phyloP scores from a whole-genome alignment of 2,329 filamentous ascomycete species.

The Furcasterigmium furcatum region DNA sequence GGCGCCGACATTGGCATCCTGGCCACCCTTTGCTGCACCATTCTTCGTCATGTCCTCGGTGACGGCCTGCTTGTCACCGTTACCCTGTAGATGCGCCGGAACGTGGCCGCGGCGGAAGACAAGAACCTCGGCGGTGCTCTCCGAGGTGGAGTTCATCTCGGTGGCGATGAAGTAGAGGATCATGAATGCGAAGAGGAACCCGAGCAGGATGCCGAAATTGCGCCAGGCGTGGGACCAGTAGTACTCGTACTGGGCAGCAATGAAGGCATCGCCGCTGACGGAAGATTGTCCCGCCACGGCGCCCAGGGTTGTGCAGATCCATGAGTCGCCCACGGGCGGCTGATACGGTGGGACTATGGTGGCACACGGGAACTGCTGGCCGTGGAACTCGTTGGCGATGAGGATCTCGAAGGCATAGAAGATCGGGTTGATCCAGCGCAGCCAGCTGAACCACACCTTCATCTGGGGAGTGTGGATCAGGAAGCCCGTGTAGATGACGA shows the following conservation, averaged over 20 bases:
- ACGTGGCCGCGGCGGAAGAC: slow-evolving; percentile 60
- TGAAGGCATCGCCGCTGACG: slow-evolving; percentile 61
- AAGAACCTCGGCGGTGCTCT: slow-evolving; percentile 65
- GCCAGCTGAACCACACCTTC: slow-evolving; percentile 74
- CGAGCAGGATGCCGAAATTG: slow-evolving; percentile 67
- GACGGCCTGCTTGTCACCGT: slow-evolving; percentile 17
- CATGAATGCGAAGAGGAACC: slow-evolving; percentile 63
- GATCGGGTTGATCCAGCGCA: slow-evolving; percentile 71
- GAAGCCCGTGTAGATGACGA: slow-evolving; percentile 62
- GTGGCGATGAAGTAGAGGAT: slow-evolving; percentile 58
- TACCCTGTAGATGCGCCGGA: slow-evolving; percentile 33
- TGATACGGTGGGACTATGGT: slow-evolving; percentile 43
- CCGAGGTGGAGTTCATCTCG: slow-evolving; percentile 61
- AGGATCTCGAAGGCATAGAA: slow-evolving; percentile 72
- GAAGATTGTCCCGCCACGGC: slow-evolving; percentile 48
- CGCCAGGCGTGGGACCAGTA: slow-evolving; percentile 58
- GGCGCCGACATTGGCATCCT: slow-evolving; percentile 25
- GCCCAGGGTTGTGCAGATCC: slow-evolving; percentile 51
- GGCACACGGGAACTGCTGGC: slow-evolving; percentile 54
- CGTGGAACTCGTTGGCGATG: slow-evolving; percentile 70
- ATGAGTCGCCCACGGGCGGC: slow-evolving; percentile 38
- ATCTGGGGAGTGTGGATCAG: slow-evolving; percentile 50
- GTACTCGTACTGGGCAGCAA: slow-evolving; percentile 53
- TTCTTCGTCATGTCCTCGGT: slow-evolving; percentile 20
- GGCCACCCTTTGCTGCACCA: slow-evolving; percentile 45